Evolutionary conservation across 495 filamentous ascomycete genomes (phyloP).

Genomic region (Opeltia flavorubescens): DNA sequence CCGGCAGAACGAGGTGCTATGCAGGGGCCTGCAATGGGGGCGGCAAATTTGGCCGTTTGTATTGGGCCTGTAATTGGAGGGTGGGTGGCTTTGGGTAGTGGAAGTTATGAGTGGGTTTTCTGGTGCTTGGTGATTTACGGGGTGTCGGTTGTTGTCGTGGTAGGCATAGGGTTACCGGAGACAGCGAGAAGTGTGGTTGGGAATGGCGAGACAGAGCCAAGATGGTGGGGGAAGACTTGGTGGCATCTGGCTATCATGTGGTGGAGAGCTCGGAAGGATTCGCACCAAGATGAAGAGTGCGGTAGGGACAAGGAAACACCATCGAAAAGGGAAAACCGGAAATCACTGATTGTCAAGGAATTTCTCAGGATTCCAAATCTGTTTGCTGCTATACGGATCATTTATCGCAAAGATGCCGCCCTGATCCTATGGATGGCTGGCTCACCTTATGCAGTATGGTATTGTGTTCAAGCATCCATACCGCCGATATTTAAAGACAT

Average conservation of each 20-base stretch:
- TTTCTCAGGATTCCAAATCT: slow-evolving; percentile 25
- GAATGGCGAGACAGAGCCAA: slow-evolving; percentile 34
- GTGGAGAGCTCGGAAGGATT: not conserved
- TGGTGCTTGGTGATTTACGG: slow-evolving; percentile 11
- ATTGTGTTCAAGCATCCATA: slow-evolving; percentile 23
- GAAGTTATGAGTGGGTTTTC: slow-evolving; percentile 11
- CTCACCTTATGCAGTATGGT: slow-evolving; percentile 24
- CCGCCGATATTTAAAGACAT: slow-evolving; percentile 17
- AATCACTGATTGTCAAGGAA: slow-evolving; percentile 13
- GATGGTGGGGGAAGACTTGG: slow-evolving; percentile 15
- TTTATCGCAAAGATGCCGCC: slow-evolving; percentile 39
- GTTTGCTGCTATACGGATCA: slow-evolving; percentile 28
- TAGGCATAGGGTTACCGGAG: slow-evolving; percentile 45
- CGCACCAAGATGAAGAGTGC: not conserved
- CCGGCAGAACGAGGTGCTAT: slow-evolving; percentile 24
- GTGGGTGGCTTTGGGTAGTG: slow-evolving; percentile 7
- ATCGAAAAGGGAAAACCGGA: not conserved
- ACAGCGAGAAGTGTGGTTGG: slow-evolving; percentile 60
- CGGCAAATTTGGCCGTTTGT: slow-evolving; percentile 10
- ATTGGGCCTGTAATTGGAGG: slow-evolving; percentile 14
- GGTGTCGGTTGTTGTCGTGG: slow-evolving; percentile 24
- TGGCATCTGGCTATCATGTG: not conserved
- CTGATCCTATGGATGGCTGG: slow-evolving; percentile 34
- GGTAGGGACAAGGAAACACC: not conserved
- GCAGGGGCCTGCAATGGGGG: slow-evolving; percentile 16